Base-by-base conservation (phyloP, 495 filamentous ascomycete genomes). In the Lichina pygmaea region DNA sequence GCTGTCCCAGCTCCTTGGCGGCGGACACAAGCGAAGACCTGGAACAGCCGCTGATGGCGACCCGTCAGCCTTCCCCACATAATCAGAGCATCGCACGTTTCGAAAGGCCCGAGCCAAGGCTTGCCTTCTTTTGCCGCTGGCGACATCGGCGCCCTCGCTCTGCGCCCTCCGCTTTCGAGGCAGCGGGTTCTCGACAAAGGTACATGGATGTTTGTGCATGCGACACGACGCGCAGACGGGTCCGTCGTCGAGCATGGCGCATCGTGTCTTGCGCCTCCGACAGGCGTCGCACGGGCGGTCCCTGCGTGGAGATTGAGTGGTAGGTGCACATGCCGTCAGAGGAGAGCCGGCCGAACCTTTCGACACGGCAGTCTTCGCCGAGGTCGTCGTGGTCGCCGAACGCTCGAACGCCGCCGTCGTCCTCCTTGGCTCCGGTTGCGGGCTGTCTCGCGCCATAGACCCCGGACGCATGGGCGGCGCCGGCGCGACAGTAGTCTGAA, bases 231-330 rank as follows among this genome's bases (percentile, higher is more conserved):
- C 69, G 46, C 64, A 67, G 39, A 60, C 66, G 76, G 84, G 59
- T 73, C 73, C 68, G 79, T 93, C 62, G 76, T 83, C 81, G 55
- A 84, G 79, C 61, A 93, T 80, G 46, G 91, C 83, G 63, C 89
- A 97, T 53, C 84, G 77, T 53, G 75, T 82, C 59, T 86, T 84
- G 55, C 85, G 67, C 59, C 73, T 71, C 47, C 83, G 66, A 61
- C 89, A 97, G 39, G 80, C 77, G 64, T 86, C 81, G 59, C 75
- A 78, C 7, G 60, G 70, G 56, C 52, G 66, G 51, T 66, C 68
- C 60, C 67, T 68, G 12, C 44, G 44, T 39, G 36, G 36, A 11
- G 36, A 5, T 11, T 11, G 36, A 6, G 36, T 5, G 36, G 36
- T 6, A 39, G 36, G 3, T 11, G 36, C 13, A 11, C 2, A 11